These are phyloP conservation scores for Xylaria longipes DNA, from an alignment of 495 filamentous ascomycete genomes.

Conservation along the genomic window DNA sequence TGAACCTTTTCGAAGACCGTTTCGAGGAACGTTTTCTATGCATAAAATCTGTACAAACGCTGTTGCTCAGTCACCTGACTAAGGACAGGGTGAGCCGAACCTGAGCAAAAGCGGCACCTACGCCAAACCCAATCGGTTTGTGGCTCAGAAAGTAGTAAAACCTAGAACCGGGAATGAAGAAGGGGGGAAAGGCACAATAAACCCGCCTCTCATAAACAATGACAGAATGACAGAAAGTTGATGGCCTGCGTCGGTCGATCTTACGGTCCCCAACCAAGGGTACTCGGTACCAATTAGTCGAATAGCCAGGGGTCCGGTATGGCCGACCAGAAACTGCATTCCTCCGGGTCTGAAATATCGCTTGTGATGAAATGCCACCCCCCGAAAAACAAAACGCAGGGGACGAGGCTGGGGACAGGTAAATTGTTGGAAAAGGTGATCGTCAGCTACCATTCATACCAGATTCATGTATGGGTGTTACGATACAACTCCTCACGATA, in stretches of 20 bases:
- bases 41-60: no score
- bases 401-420: neutral
- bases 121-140: no score
- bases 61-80: no score
- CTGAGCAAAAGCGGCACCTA: no score
- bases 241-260: constrained; percentile 5
- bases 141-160: no score
- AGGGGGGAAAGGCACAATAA: constrained; percentile 2
- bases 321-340: neutral
- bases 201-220: neutral
- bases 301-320: neutral
- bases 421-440: constrained; percentile 13
- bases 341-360: constrained; percentile 8
- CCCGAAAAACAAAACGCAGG: neutral
- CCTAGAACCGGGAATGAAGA: constrained; percentile 1
- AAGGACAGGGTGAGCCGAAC: no score
- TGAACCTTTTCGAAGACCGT: no score
- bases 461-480: neutral
- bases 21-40: no score
- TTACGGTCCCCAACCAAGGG: constrained; percentile 10
- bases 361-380: constrained; percentile 7
- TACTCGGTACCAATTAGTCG: neutral
- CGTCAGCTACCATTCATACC: constrained; percentile 6
- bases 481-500: neutral
- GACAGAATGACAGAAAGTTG: neutral